Evolutionary conservation across 768 basidiomycete genomes (phyloP), one percentile per base, ranked within the genome.

Genomic region (Leccinum disarticulatum): DNA sequence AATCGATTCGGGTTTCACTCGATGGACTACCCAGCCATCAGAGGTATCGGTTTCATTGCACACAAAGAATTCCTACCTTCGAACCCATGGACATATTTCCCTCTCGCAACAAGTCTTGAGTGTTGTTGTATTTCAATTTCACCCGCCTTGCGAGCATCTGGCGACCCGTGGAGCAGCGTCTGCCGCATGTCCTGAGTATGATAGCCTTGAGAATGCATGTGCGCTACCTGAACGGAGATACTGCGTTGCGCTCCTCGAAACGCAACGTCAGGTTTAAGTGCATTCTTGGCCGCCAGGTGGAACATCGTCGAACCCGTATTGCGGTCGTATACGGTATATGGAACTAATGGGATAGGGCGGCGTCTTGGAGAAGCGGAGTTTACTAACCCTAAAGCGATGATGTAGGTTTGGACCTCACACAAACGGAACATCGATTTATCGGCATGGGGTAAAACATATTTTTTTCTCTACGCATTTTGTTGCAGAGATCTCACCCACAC

Each of bases 101-200:
- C 93, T 59, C 96, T 80, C 35, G 92, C 96, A 43, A 99, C 89
- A 8, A 95, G 76, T 66, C 86, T 83, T 2, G 93, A 95, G 72
- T 98, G 95, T 68, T 95, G 91, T 58, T 84, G 83, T 49, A 82
- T 77, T 58, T 89, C 87, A 38, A 85, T 75, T 53, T 91, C 90
- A 43, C 93, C 91, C 48, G 87, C 91, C 68, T 82, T 80, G 76
- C 91, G 90, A 49, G 95, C 95, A 68, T 94, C 87, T 50, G 87
- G 87, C 31, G 93, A 95, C n/a, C 97, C 97, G 74, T 98, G 95
- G 59, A 99, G 78, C 57, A 99, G 72, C 19, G 90, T 85, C 93
- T 95, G 74, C 30, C 54, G 55, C 67, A 61, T 57, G 63, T 52
- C 66, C 58, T 67, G 64, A 74, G 68, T 73, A 66, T 61, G 56